Evolutionary conservation across 1,139 yeast species (phyloP).

Genomic region (Taiozyma onychis): DNA sequence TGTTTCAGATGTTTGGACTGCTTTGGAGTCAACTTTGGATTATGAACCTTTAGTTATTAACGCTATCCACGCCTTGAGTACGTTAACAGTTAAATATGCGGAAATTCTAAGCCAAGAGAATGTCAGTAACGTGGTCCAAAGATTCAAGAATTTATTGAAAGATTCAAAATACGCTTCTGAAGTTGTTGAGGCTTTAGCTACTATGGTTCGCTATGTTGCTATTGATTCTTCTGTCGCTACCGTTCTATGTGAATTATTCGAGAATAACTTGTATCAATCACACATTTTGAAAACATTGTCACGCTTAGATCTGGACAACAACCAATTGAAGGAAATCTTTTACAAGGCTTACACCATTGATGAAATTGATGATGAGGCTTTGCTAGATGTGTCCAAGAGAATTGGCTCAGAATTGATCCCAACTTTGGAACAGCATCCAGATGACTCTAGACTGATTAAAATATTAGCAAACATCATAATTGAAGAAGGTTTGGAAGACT

Average conservation of each 20-base stretch:
- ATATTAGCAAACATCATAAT: conserved; percentile 39
- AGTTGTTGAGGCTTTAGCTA: conserved; percentile 19
- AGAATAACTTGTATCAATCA: conserved; percentile 15
- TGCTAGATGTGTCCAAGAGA: conserved; percentile 20
- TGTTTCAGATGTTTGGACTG: conserved; percentile 21
- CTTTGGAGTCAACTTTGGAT: conserved; percentile 26
- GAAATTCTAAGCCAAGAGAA: conserved; percentile 6
- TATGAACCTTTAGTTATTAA: conserved; percentile 34
- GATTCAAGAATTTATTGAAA: conserved; percentile 11
- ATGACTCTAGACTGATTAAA: conserved; percentile 27
- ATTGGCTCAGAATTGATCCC: conserved; percentile 23
- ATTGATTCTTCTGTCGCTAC: conserved; percentile 17
- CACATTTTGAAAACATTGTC: conserved; percentile 19
- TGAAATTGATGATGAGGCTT: conserved; percentile 24
- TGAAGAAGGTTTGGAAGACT: conserved; percentile 28
- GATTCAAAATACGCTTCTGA: conserved; percentile 10
- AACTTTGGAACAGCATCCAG: conserved; percentile 13
- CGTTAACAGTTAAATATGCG: conserved; percentile 21
- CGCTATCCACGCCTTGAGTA: conserved; percentile 32
- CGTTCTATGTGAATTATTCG: conserved; percentile 11
- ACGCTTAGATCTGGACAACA: conserved; percentile 14
- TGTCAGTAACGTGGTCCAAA: conserved; percentile 13
- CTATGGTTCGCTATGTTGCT: conserved; percentile 13
- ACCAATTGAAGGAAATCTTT: conserved; percentile 14
- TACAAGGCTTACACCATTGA: conserved; percentile 15